Evolutionary conservation across 2,329 filamentous ascomycete species (phyloP).

Genomic region (Colletotrichum sp.): DNA sequence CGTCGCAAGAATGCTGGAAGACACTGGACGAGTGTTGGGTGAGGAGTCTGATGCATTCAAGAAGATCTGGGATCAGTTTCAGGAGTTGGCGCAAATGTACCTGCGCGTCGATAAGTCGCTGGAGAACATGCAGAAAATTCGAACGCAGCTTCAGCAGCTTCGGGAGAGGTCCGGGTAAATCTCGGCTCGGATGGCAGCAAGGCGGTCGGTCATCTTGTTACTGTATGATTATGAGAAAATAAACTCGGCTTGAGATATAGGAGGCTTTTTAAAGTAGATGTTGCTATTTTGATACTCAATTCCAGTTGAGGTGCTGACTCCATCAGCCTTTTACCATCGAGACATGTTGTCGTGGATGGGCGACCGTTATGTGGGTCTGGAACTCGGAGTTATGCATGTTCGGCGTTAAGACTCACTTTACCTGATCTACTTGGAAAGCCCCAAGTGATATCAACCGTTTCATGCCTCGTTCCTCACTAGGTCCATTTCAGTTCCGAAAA

Average conservation of each 20-base stretch:
- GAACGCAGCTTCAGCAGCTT: not conserved
- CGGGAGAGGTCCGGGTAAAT: not conserved
- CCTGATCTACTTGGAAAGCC: too few species aligned
- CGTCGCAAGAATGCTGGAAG: not conserved
- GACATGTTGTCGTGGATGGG: not conserved
- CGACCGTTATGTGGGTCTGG: not conserved
- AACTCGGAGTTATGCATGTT: not conserved
- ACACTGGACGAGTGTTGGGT: not conserved
- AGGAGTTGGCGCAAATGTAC: not conserved
- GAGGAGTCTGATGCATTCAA: not conserved
- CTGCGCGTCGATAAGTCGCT: not conserved
- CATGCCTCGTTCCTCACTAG: too few species aligned
- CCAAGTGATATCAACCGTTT: too few species aligned
- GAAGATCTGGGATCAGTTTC: not conserved
- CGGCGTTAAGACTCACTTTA: not conserved
- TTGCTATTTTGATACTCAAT: too few species aligned
- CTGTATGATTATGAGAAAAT: too few species aligned
- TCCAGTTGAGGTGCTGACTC: too few species aligned
- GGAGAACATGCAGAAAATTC: not conserved
- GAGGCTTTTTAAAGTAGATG: too few species aligned
- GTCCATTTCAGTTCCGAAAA: too few species aligned
- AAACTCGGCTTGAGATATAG: not conserved
- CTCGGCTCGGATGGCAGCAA: fast-evolving
- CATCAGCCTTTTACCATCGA: too few species aligned
- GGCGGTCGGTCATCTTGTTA: not conserved